phyloP scores from a whole-genome alignment of 208 protist species.

The Zelonia costaricensis region DNA sequence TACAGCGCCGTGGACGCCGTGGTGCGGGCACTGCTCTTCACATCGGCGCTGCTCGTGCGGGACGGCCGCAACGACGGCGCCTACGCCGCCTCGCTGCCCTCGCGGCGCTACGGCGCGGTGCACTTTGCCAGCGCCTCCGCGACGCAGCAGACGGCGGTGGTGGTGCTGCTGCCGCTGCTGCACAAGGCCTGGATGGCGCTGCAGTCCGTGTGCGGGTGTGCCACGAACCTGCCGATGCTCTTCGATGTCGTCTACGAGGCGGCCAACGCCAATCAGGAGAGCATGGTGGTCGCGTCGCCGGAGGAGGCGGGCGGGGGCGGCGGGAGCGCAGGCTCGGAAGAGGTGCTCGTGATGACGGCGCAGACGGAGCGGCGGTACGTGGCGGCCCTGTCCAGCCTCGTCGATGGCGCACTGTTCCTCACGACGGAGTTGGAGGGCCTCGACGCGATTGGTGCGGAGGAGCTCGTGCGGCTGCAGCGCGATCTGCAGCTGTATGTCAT shows the following conservation, averaged over 20 bases:
- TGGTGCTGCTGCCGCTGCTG: constrained; percentile 62
- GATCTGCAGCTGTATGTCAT: constrained; percentile 50
- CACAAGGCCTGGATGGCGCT: constrained; percentile 84
- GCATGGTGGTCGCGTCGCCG: constrained; percentile 26
- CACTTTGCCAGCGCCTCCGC: constrained; percentile 40
- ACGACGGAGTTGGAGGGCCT: constrained; percentile 63
- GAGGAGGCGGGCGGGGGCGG: constrained; percentile 2
- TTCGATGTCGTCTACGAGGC: constrained; percentile 60
- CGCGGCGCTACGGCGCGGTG: constrained; percentile 31
- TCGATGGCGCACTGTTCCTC: constrained; percentile 53
- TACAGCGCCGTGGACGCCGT: constrained; percentile 59
- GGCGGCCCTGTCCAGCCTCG: constrained; percentile 31
- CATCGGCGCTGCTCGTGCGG: constrained; percentile 43
- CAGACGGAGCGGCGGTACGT: constrained; percentile 44
- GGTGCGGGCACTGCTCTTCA: constrained; percentile 36
- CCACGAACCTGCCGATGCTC: constrained; percentile 64
- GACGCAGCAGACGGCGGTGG: constrained; percentile 52
- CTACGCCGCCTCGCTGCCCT: constrained; percentile 32
- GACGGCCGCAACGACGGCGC: constrained; percentile 46
- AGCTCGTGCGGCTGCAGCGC: constrained; percentile 43
- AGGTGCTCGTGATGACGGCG: constrained; percentile 33
- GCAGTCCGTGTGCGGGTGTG: constrained; percentile 39
- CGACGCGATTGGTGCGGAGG: constrained; percentile 28
- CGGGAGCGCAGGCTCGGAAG: constrained; percentile 24
- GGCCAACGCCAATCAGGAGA: constrained; percentile 44